Percentiles rank a stretch among this genome's conserved stretches.
Conservation (phyloP, 2,329 filamentous ascomycete genomes). For the Fusarium domesticum region DNA sequence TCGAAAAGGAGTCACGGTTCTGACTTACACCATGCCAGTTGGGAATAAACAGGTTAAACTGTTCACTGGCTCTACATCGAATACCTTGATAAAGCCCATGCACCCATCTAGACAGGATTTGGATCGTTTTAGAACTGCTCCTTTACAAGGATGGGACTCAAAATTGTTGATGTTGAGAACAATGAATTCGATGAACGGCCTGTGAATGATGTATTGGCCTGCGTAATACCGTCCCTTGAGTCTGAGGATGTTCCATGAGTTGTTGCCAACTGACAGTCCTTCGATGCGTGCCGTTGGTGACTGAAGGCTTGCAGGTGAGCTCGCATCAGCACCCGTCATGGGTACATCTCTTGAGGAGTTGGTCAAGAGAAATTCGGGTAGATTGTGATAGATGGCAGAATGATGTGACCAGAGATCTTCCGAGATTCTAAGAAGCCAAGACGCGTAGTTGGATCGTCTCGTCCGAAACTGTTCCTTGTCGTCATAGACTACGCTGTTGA, state of each 20-base stretch:
- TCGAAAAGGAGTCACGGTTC: accelerated
- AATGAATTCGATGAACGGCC: slow-evolving; percentile 25
- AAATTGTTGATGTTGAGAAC: slow-evolving; percentile 21
- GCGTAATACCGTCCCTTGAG: slow-evolving; percentile 27
- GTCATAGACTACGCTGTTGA: slow-evolving; percentile 28
- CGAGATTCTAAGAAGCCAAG: slow-evolving; percentile 23
- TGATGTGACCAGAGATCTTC: slow-evolving; percentile 25
- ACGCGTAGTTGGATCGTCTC: slow-evolving; percentile 15
- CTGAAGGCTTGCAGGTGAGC: neutral
- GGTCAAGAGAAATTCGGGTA: slow-evolving; percentile 24
- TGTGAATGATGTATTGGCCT: slow-evolving; percentile 28
- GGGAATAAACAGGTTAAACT: slow-evolving; percentile 29
- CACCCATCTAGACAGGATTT: slow-evolving; percentile 22
- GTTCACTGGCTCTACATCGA: slow-evolving; percentile 26
- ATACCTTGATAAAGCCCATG: slow-evolving; percentile 29
- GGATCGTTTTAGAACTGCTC: slow-evolving; percentile 21
- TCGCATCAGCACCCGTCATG: neutral
- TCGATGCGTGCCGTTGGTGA: neutral
- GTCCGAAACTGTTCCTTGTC: slow-evolving; percentile 22
- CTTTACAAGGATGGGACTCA: slow-evolving; percentile 18
- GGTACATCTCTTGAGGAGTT: neutral
- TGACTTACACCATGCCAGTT: slow-evolving; percentile 31
- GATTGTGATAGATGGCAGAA: slow-evolving; percentile 23
- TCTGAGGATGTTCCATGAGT: slow-evolving; percentile 26
- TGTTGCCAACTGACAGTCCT: slow-evolving; percentile 8